Conservation (phyloP, 1,284 basidiomycete genomes). For the Marasmius sp. region DNA sequence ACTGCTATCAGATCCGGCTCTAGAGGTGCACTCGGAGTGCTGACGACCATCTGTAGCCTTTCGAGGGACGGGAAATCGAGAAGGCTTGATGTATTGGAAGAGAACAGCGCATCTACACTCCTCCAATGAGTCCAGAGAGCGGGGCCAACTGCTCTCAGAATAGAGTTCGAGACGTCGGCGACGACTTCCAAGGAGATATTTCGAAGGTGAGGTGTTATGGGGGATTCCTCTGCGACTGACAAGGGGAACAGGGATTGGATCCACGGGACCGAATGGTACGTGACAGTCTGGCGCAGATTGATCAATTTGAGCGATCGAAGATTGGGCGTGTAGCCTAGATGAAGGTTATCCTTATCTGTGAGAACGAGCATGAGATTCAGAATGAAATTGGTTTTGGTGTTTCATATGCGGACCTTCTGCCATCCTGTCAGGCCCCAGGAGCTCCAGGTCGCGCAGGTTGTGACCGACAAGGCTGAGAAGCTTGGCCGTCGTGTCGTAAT, state of each 20-base stretch:
- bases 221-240: background rate
- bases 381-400: background rate
- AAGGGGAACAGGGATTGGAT: background rate
- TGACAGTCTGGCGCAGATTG: background rate
- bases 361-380: background rate
- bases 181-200: background rate
- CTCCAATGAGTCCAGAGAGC: background rate
- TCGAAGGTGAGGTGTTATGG: background rate
- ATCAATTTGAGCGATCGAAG: background rate
- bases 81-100: background rate
- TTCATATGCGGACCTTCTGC: background rate
- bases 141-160: background rate
- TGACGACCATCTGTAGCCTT: background rate
- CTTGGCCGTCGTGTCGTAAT: background rate
- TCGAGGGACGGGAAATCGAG: background rate
- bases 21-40: background rate
- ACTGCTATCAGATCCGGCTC: background rate
- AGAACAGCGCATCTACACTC: background rate
- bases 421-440: background rate
- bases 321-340: background rate
- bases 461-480: background rate
- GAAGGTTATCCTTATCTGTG: background rate
- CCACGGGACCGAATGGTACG: background rate
- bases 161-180: background rate
- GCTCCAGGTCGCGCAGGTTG: background rate